Percentiles rank a stretch among this genome's conserved stretches.
phyloP scores from a whole-genome alignment of 2,329 filamentous ascomycete genomes.

The Sclerotinia sclerotiorum region DNA sequence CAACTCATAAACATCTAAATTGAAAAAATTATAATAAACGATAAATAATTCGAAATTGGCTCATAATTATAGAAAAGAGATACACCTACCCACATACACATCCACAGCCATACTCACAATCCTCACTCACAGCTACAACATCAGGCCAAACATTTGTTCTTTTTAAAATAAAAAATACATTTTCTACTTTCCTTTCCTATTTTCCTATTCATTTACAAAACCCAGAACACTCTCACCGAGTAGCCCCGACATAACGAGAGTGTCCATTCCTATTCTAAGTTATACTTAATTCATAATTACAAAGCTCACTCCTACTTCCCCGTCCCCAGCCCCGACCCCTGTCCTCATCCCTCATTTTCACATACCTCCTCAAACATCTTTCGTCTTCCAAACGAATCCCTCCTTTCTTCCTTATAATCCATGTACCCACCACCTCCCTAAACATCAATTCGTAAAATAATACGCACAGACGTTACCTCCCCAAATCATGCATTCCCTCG shows the following conservation, averaged over 20 bases:
- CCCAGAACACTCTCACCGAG: background rate
- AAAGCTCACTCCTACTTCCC: background rate
- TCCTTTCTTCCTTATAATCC: background rate
- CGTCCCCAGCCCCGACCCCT: background rate
- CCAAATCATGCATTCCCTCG: background rate
- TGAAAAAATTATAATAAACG: too few species aligned
- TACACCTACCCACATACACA: too few species aligned
- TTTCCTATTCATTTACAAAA: background rate
- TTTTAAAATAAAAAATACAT: background rate
- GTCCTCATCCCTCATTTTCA: too few species aligned
- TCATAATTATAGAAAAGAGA: too few species aligned
- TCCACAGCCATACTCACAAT: too few species aligned
- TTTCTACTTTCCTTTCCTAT: background rate
- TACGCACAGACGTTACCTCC: background rate
- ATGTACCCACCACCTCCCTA: background rate
- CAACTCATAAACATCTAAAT: too few species aligned
- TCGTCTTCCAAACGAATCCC: background rate
- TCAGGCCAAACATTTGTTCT: too few species aligned
- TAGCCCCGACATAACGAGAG: slow-evolving; percentile 3
- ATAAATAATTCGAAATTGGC: too few species aligned
- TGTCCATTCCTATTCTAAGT: background rate
- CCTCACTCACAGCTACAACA: too few species aligned
- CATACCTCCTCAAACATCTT: background rate
- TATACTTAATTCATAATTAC: slow-evolving; percentile 6
- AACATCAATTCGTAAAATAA: background rate